phyloP scores from a whole-genome alignment of 768 basidiomycete species.

The Leccinum variicolor region DNA sequence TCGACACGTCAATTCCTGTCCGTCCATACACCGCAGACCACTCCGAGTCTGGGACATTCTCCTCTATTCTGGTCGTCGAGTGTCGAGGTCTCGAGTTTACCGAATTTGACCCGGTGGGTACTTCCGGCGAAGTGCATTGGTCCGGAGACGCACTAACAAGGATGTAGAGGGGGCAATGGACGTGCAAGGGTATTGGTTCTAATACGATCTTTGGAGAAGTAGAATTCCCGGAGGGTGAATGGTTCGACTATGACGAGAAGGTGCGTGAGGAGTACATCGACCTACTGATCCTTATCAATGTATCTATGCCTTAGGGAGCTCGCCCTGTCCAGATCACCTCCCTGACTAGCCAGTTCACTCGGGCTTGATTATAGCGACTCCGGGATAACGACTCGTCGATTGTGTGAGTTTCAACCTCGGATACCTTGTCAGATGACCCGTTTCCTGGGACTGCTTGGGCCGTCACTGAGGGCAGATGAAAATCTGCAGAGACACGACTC shows the following conservation, averaged over 20 bases:
- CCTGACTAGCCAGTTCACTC: slow-evolving; percentile 62
- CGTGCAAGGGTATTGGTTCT: slow-evolving; percentile 58
- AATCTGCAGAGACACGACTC: background rate
- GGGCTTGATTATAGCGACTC: slow-evolving; percentile 41
- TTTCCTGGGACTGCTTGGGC: background rate
- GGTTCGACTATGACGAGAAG: slow-evolving; percentile 93
- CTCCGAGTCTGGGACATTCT: slow-evolving; percentile 45
- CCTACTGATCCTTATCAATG: background rate
- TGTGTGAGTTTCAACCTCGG: background rate
- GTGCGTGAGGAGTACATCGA: slow-evolving; percentile 32
- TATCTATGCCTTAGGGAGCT: slow-evolving; percentile 39
- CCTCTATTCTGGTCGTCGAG: slow-evolving; percentile 68
- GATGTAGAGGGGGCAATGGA: slow-evolving; percentile 68
- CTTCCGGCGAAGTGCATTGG: background rate
- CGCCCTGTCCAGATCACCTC: slow-evolving; percentile 70
- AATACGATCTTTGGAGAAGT: slow-evolving; percentile 61
- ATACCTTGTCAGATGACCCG: background rate
- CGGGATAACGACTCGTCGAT: background rate
- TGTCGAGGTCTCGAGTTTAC: slow-evolving; percentile 85
- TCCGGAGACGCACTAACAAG: background rate
- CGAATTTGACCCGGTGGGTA: slow-evolving; percentile 70
- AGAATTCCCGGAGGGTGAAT: slow-evolving; percentile 49
- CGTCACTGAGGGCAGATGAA: background rate
- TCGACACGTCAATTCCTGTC: slow-evolving; percentile 50
- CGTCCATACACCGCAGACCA: slow-evolving; percentile 60